Evolutionary conservation across 208 protist genomes (phyloP).

Genomic region (Acanthamoeba castellanii): DNA sequence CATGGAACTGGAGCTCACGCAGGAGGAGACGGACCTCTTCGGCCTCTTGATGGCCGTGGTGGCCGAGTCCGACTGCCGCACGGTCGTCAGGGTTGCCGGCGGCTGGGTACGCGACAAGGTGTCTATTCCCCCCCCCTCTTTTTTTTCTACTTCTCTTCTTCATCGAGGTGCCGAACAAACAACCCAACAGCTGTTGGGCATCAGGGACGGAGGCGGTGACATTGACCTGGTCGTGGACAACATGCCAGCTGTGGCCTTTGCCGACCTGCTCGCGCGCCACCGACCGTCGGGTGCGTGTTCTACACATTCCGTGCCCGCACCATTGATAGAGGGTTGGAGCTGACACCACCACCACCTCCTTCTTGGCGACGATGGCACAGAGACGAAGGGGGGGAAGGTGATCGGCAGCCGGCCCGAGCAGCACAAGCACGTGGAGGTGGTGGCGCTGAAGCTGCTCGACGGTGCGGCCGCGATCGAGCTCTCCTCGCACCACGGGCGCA

Average conservation of each 20-base stretch:
- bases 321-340: no score
- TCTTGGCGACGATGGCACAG: background rate
- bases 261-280: slow-evolving; percentile 90
- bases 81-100: slow-evolving; percentile 90
- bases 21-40: background rate
- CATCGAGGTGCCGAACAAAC: background rate
- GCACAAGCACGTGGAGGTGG: slow-evolving; percentile 99
- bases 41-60: background rate
- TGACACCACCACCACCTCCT: no score
- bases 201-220: background rate
- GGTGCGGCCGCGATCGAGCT: slow-evolving; percentile 77
- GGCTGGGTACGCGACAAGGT: slow-evolving; percentile 99
- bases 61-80: background rate
- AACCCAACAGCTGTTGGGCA: slow-evolving; percentile 33
- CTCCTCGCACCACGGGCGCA: slow-evolving; percentile 80
- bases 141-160: background rate
- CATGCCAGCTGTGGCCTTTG: slow-evolving; percentile 93
- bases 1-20: background rate
- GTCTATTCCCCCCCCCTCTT: background rate
- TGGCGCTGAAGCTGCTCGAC: slow-evolving; percentile 93
- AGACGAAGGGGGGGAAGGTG: slow-evolving; percentile 87
- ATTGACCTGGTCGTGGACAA: slow-evolving; percentile 97
- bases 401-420: slow-evolving; percentile 97
- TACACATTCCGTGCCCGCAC: no score
- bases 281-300: slow-evolving; percentile 75